Conservation (phyloP, 495 filamentous ascomycete genomes). For the Rhizodiscina lignyota region DNA sequence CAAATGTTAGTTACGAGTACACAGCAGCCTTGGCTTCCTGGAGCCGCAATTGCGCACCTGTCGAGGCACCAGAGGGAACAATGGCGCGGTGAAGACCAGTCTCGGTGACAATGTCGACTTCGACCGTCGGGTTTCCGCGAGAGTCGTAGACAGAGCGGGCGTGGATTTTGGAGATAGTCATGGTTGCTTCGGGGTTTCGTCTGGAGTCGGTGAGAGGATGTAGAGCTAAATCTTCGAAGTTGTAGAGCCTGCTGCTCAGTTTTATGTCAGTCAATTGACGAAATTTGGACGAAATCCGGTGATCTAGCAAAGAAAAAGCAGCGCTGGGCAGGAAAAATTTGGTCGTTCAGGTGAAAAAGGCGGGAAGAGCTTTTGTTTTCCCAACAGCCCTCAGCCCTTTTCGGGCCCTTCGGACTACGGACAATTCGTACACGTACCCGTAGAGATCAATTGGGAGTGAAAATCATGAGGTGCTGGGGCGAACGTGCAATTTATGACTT, state of each 20-base stretch:
- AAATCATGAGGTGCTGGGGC: too few species aligned
- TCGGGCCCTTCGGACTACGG: too few species aligned
- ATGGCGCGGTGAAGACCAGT: constrained; percentile 96
- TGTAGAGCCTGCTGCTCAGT: background rate
- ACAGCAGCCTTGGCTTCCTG: too few species aligned
- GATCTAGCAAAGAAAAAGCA: background rate
- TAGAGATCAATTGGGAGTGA: too few species aligned
- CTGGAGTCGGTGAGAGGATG: background rate
- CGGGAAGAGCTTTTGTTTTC: too few species aligned
- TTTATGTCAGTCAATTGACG: background rate
- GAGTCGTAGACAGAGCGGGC: constrained; percentile 99
- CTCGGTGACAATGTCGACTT: constrained; percentile 92
- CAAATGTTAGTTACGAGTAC: too few species aligned
- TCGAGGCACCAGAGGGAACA: constrained; percentile 95
- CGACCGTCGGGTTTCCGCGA: constrained; percentile 91
- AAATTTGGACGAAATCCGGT: background rate
- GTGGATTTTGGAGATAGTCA: constrained; percentile 97
- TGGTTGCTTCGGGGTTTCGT: constrained; percentile 25
- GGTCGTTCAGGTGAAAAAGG: too few species aligned
- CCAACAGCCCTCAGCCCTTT: too few species aligned
- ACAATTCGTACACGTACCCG: too few species aligned
- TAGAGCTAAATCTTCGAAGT: background rate
- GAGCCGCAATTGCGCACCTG: constrained; percentile 64
- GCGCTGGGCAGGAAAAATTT: too few species aligned
- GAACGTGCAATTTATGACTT: too few species aligned